Base-by-base conservation (phyloP, 2,329 filamentous ascomycete genomes). In the Botrytis tulipae region DNA sequence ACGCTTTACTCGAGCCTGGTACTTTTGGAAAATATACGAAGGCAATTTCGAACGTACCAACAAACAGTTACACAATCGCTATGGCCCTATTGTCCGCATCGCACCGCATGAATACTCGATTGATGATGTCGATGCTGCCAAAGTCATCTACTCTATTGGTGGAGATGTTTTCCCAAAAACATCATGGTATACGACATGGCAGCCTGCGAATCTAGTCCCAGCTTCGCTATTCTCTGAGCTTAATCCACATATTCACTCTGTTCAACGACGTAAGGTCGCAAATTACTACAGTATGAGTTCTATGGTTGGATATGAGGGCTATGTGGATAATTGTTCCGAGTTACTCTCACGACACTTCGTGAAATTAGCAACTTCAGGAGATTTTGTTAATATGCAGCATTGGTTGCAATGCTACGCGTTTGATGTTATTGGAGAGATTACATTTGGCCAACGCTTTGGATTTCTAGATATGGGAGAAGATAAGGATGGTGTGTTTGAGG, bases 401-500 rank as follows among this genome's bases (percentile, higher is more conserved):
- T 85, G 83, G 82, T 78, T 86, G 42, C 85, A 86, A 74, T 86
- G 81, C 74, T 87, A 84, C 72, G 85, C 84, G 0, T 86, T 86
- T 60, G 85, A 87, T 68, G 85, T 87, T 1, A 87, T 89, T 44
- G 86, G 85, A 0, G 82, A 85, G 54, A 85, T 88, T 29, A 87
- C 85, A 0, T 84, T 84, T 57, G 82, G 78, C 20, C 78, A 77
- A 4, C 76, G 79, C 0, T 82, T 83, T 75, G 86, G 85, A 0
- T 86, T 87, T 71, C 79, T 88, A 0, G 84, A 87, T 37, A 71
- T 76, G 12, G 86, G 85, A 0, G 79, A 83, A 4, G 86, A 88
- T 67, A 82, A 85, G 0, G 81, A 82, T 10, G 82, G 82, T 0
- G 78, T 86, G 0, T 85, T 87, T 25, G 37, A 70, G 14, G 82